Base-by-base conservation (phyloP, 1,284 basidiomycete species). In the Testicularia cyperi region DNA sequence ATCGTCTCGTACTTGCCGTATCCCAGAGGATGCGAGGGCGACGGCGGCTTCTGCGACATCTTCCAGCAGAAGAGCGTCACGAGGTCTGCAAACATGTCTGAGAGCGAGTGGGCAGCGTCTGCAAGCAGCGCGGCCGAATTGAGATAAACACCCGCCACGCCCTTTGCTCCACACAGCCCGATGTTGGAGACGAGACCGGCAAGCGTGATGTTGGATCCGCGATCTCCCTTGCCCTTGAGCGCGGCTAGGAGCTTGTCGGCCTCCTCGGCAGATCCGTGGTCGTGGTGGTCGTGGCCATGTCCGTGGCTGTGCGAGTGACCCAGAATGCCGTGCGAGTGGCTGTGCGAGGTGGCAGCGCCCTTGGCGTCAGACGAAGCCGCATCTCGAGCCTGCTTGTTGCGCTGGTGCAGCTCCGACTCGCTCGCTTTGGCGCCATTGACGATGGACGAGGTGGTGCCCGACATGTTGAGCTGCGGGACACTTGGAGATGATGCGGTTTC, bases 1-100 rank as follows among this genome's bases (percentile, higher is more conserved):
- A 94, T 81, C 5, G 92, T 92, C 78, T 97, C 92, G 68, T 91
- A 92, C 78, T 96, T 97, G 15, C 38, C 88, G 71, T 92, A 92
- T 5, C 82, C 90, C 54, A 88, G 88, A 0, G 90, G 91, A 74
- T 91, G 94, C 52, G 78, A 80, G 62, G 81, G 82, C 6, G 86
- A 87, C 2, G 91, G 87, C 15, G 86, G 83, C 70, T 83, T 85
- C 44, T 90, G 83, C 2, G 89, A 91, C 51, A 95, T 82, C 43
- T 85, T 85, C 89, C 92, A 96, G 70, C 88, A 90, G 65, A 89
- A 87, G 15, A 98, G 82, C 2, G 91, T 92, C 35, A 97, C 90
- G 62, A 97, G 85, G 79, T 98, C 95, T 6, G 88, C 88, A 44
- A 92, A 78, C 19, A 92, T 81, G 78, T 94, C 72, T 56, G 88